These are phyloP conservation scores for Strobilomyces echinocephalus DNA, from an alignment of 768 basidiomycete genomes.

Conservation along the genomic window DNA sequence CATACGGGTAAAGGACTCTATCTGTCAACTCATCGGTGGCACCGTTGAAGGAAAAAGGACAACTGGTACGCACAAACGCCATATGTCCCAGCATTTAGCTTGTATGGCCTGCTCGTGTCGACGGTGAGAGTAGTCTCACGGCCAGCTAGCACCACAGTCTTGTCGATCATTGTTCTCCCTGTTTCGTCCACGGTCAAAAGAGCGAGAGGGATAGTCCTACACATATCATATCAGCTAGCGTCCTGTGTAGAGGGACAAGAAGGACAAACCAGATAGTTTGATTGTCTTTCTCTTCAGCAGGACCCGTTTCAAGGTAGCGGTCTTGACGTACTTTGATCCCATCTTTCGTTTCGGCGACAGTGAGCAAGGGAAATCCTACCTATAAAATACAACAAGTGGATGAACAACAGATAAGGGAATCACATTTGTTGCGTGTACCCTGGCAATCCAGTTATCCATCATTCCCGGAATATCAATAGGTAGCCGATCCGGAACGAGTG, in stretches of 20 bases:
- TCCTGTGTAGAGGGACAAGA: background rate
- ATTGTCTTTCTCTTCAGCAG: constrained; percentile 75
- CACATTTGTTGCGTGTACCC: constrained; percentile 37
- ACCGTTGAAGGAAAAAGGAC: background rate
- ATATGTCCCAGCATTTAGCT: constrained; percentile 83
- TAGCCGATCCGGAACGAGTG: constrained; percentile 35
- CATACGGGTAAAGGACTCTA: constrained; percentile 81
- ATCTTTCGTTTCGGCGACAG: constrained; percentile 68
- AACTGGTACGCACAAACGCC: constrained; percentile 72
- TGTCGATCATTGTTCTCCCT: constrained; percentile 59
- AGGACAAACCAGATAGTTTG: constrained; percentile 71
- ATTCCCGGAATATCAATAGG: constrained; percentile 65
- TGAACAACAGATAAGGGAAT: background rate
- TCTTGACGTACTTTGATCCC: constrained; percentile 84
- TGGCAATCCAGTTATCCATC: constrained; percentile 90
- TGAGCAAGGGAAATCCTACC: constrained; percentile 87
- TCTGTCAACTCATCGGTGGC: constrained; percentile 37
- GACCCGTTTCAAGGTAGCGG: constrained; percentile 85
- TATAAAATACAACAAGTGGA: constrained; percentile 11
- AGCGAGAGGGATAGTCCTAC: constrained; percentile 77
- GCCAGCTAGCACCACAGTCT: constrained; percentile 56
- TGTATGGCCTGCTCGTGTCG: constrained; percentile 76
- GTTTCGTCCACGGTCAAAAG: constrained; percentile 56
- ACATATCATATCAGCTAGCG: background rate
- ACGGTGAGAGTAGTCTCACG: constrained; percentile 65